Base-by-base conservation (phyloP, 2,329 filamentous ascomycete genomes). In the Pyrenochaeta sp. region DNA sequence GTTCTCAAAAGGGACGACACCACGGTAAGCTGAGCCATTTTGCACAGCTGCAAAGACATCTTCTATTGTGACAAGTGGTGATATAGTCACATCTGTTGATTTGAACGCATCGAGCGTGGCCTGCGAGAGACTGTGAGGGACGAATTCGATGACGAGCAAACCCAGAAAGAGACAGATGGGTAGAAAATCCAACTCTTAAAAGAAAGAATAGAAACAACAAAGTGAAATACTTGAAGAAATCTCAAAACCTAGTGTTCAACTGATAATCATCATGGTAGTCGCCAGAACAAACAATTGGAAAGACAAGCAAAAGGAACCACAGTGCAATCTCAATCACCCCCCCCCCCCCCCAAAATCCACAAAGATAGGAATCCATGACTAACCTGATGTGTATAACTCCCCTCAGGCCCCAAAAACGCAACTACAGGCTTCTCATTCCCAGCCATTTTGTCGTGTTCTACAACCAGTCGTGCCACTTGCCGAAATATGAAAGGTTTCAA, bases 1-100 rank as follows among this genome's bases (percentile, higher is more conserved):
- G 80, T 99, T 99, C 74, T 98, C 94, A 76, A 97, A 93, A 6
- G 95, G 95, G 1, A 97, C 90, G 29, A 98, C 90, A 63, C 93
- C 95, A 51, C 88, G 88, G 46, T 83, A 77, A 0, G 85, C 86
- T 39, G 79, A 72, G 52, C 85, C 83, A 32, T 82, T 81, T 69
- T 96, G 91, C 5, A 97, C 90, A 14, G 87, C 83, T 45, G 87
- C 82, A 75, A 97, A 97, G 65, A 96, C 87, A 71, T 95, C 91
- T 63, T 77, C 75, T 64, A 85, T 85, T 45, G 77, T 79, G 27
- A 69, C 66, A 46, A 76, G 73, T 3, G 82, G 77, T 1, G 67
- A 58, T 40, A 83, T 66, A n/a, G 67, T 67, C 52, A 33, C 18
- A 11, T 77, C 71, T 20, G 61, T 33, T 21, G 37, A 61, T n/a